Conservation (phyloP, 2,329 filamentous ascomycete genomes). For the Escovopsis sp. region DNA sequence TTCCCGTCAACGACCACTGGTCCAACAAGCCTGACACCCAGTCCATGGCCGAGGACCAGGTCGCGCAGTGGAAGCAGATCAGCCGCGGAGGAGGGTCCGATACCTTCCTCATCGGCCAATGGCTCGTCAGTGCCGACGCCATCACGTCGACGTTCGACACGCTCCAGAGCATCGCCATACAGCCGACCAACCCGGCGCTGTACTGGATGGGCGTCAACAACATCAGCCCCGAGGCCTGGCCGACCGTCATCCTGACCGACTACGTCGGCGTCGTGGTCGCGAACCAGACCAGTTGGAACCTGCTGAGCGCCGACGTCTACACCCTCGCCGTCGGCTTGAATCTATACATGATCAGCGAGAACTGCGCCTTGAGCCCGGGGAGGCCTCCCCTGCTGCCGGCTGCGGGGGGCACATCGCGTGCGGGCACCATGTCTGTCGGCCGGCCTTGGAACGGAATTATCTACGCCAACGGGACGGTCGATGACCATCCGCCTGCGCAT, state of each 20-base stretch:
- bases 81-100: slow-evolving; percentile 9
- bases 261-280: slow-evolving; percentile 17
- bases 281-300: slow-evolving; percentile 12
- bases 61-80: slow-evolving; percentile 11
- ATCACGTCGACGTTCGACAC: slow-evolving; percentile 13
- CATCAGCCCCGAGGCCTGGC: slow-evolving; percentile 15
- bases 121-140: slow-evolving; percentile 16
- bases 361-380: slow-evolving; percentile 12
- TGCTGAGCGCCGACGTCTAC: slow-evolving; percentile 18
- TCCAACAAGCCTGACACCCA: slow-evolving; percentile 14
- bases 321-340: slow-evolving; percentile 15
- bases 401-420: neutral
- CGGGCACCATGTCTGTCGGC: neutral
- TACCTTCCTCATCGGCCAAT: slow-evolving; percentile 17
- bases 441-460: slow-evolving; percentile 16
- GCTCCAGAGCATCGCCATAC: slow-evolving; percentile 16
- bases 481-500: slow-evolving; percentile 10
- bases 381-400: slow-evolving; percentile 12
- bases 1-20: slow-evolving; percentile 17
- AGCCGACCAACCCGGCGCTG: slow-evolving; percentile 19
- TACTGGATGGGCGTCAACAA: slow-evolving; percentile 18
- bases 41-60: slow-evolving; percentile 11
- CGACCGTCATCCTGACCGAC: slow-evolving; percentile 18
- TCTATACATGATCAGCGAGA: slow-evolving; percentile 20
- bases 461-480: slow-evolving; percentile 17